phyloP scores from a whole-genome alignment of 1,139 yeast genomes.

The Candida sanyaensis region DNA sequence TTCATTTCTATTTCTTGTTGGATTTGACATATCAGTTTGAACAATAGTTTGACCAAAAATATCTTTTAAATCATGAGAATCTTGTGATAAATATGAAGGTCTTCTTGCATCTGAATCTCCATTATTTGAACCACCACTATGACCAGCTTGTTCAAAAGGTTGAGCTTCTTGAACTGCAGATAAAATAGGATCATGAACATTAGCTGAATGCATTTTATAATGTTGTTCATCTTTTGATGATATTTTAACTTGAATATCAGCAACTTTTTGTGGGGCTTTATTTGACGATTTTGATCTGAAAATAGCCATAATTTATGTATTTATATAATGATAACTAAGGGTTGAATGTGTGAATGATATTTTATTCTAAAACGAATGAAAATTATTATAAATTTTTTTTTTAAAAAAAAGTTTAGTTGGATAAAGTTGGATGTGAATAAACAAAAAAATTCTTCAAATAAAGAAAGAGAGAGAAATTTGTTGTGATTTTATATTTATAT shows the following conservation, averaged over 20 bases:
- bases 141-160: slow-evolving; percentile 85
- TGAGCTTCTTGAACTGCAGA: slow-evolving; percentile 93
- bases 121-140: slow-evolving; percentile 20
- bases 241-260: slow-evolving; percentile 39
- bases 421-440: too few species aligned
- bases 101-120: slow-evolving; percentile 29
- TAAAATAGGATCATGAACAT: slow-evolving; percentile 85
- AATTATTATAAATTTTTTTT: too few species aligned
- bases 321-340: neutral
- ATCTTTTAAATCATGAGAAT: slow-evolving; percentile 60
- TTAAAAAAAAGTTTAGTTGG: too few species aligned
- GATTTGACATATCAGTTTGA: slow-evolving; percentile 85
- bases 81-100: slow-evolving; percentile 41
- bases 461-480: too few species aligned
- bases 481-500: too few species aligned
- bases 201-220: slow-evolving; percentile 54
- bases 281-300: slow-evolving; percentile 38
- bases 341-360: neutral
- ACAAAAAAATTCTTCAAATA: too few species aligned
- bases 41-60: slow-evolving; percentile 78
- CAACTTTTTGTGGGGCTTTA: slow-evolving; percentile 13
- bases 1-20: slow-evolving; percentile 89
- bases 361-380: neutral
- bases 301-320: slow-evolving; percentile 31
- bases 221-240: slow-evolving; percentile 25